A percentile compares a stretch with the other conserved stretches of the same genome.
Evolutionary conservation across 208 protist species (phyloP).

Genomic region (Leishmania martiniquensis): DNA sequence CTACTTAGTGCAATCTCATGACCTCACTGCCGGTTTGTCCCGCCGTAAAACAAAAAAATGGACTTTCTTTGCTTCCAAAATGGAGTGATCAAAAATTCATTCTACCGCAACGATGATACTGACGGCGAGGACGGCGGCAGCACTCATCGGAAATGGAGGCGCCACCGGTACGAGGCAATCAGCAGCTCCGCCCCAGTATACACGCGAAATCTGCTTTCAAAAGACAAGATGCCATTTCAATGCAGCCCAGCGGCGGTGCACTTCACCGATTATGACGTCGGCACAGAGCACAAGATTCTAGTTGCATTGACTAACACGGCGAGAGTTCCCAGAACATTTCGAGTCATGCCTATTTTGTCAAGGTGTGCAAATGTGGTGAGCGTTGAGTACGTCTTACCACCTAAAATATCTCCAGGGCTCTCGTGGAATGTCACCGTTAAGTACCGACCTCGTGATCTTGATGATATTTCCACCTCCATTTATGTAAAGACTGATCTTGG

Average conservation of each 20-base stretch:
- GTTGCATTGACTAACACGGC: slow-evolving; percentile 85
- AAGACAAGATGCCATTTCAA: slow-evolving; percentile 31
- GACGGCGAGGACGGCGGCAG: neutral
- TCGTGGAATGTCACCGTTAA: slow-evolving; percentile 64
- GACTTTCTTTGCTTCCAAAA: slow-evolving; percentile 76
- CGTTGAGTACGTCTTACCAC: slow-evolving; percentile 65
- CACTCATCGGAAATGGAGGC: slow-evolving; percentile 13
- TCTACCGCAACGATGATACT: slow-evolving; percentile 43
- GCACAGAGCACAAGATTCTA: slow-evolving; percentile 51
- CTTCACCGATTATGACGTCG: slow-evolving; percentile 87
- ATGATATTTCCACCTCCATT: slow-evolving; percentile 71
- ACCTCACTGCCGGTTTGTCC: neutral
- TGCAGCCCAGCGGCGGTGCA: slow-evolving; percentile 49
- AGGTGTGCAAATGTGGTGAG: slow-evolving; percentile 61
- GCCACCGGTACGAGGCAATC: slow-evolving; percentile 16
- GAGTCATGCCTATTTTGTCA: slow-evolving; percentile 70
- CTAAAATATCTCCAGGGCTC: slow-evolving; percentile 81
- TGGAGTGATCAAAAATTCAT: slow-evolving; percentile 57
- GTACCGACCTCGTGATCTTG: slow-evolving; percentile 64
- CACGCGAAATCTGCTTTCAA: slow-evolving; percentile 20
- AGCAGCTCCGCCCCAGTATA: slow-evolving; percentile 8
- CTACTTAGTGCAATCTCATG: neutral
- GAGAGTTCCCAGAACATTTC: slow-evolving; percentile 71
- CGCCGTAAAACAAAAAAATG: slow-evolving; percentile 9
- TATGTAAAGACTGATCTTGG: slow-evolving; percentile 67